Percentiles rank a stretch among this genome's conserved stretches.
Evolutionary conservation across 1,139 yeast species (phyloP).

Genomic region (Schwanniomyces etchellsii): DNA sequence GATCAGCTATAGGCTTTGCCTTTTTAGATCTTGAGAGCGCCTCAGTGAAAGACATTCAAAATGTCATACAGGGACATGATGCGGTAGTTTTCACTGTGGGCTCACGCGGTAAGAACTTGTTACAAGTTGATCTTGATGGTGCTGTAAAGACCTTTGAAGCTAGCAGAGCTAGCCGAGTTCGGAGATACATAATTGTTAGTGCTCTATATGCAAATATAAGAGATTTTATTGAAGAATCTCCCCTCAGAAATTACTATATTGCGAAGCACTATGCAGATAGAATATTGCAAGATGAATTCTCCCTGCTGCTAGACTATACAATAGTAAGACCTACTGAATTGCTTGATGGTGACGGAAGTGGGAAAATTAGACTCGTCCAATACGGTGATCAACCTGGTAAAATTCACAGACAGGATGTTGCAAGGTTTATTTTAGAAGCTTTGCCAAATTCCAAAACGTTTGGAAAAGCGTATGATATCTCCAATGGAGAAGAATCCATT

Average conservation of each 20-base stretch:
- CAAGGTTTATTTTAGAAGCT: no score
- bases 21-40: no score
- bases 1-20: conserved; percentile 20
- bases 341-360: no score
- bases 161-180: conserved; percentile 37
- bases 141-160: conserved; percentile 58
- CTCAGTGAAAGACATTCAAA: conserved; percentile 24
- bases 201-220: conserved; percentile 51
- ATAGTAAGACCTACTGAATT: no score
- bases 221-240: conserved; percentile 25
- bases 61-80: conserved; percentile 41
- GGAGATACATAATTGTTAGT: conserved; percentile 50
- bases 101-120: conserved; percentile 50
- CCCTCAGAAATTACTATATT: conserved; percentile 36
- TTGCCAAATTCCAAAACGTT: no score
- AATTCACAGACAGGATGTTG: no score
- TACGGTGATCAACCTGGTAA: no score
- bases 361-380: no score
- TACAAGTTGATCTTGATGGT: conserved; percentile 54
- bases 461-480: no score
- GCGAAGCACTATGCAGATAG: conserved; percentile 57
- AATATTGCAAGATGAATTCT: no score
- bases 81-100: conserved; percentile 63
- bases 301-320: no score
- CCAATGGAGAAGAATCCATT: no score